These are phyloP conservation scores for Dendrothele bispora DNA, from an alignment of 768 basidiomycete species.

Conservation along the genomic window DNA sequence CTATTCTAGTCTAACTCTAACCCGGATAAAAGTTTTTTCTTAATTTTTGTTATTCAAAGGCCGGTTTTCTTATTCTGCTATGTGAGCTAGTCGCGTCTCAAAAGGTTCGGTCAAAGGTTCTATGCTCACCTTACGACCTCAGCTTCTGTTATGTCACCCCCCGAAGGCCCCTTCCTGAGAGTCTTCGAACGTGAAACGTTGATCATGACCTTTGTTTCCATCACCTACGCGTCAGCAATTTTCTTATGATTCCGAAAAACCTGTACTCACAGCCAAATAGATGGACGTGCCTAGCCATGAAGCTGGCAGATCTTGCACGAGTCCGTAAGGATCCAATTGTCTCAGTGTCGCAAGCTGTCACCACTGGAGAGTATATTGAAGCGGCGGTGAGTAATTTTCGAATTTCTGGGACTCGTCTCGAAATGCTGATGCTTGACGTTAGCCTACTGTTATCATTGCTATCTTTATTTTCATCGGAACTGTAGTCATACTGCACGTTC, in stretches of 20 bases:
- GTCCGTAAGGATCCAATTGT: conserved; percentile 38
- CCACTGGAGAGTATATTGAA: conserved; percentile 58
- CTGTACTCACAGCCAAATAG: conserved; percentile 29
- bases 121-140: neutral
- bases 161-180: conserved; percentile 64
- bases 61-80: conserved; percentile 63
- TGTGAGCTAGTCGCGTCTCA: conserved; percentile 42
- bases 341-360: conserved; percentile 30
- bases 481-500: conserved; percentile 56
- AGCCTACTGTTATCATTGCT: conserved; percentile 60
- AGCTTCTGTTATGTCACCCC: conserved; percentile 69
- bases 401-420: neutral
- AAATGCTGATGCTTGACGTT: conserved; percentile 4
- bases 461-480: conserved; percentile 67
- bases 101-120: neutral
- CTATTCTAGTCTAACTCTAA: neutral
- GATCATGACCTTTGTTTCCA: conserved; percentile 46
- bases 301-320: conserved; percentile 59
- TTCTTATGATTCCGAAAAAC: neutral
- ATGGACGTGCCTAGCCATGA: conserved; percentile 68
- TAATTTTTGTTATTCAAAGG: conserved; percentile 37
- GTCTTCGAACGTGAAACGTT: conserved; percentile 66
- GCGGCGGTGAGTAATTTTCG: conserved; percentile 26
- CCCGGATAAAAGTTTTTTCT: neutral
- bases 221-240: conserved; percentile 62